Percentiles rank a stretch among this genome's conserved stretches.
phyloP scores from a whole-genome alignment of 1,139 yeast species.

The Sugiyamaella pinicola region DNA sequence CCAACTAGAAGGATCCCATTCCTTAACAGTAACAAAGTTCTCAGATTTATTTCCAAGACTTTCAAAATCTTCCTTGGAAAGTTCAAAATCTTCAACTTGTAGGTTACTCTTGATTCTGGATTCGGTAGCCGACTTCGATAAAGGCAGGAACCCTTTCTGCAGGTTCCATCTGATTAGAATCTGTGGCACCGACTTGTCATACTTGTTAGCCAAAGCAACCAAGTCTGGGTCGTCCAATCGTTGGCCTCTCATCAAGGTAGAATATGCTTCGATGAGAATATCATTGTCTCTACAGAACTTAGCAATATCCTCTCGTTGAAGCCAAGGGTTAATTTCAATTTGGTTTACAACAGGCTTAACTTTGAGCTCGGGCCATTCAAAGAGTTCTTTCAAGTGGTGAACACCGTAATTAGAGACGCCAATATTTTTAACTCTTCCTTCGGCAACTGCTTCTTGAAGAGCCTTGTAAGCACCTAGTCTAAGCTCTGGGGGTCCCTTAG shows the following conservation, averaged over 20 bases:
- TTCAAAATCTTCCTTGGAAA: slow-evolving; percentile 25
- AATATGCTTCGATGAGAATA: slow-evolving; percentile 75
- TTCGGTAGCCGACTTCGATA: slow-evolving; percentile 75
- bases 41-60: slow-evolving; percentile 17
- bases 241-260: slow-evolving; percentile 60
- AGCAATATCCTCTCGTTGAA: slow-evolving; percentile 68
- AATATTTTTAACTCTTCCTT: slow-evolving; percentile 50
- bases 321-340: slow-evolving; percentile 87
- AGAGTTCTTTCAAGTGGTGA: slow-evolving; percentile 67
- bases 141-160: slow-evolving; percentile 36
- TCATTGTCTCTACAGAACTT: slow-evolving; percentile 60
- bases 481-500: slow-evolving; percentile 42
- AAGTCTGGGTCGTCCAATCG: slow-evolving; percentile 28
- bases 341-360: slow-evolving; percentile 56
- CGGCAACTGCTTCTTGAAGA: slow-evolving; percentile 25
- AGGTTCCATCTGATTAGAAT: slow-evolving; percentile 49
- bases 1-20: slow-evolving; percentile 22
- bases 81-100: slow-evolving; percentile 52
- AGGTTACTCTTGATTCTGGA: slow-evolving; percentile 54
- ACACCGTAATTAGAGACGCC: slow-evolving; percentile 84
- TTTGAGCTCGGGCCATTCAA: slow-evolving; percentile 54
- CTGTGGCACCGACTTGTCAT: slow-evolving; percentile 48
- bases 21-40: slow-evolving; percentile 9
- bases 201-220: slow-evolving; percentile 36
- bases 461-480: slow-evolving; percentile 25